Conservation (phyloP, 1,284 basidiomycete species). For the Sporisorium iseilematis-ciliati region DNA sequence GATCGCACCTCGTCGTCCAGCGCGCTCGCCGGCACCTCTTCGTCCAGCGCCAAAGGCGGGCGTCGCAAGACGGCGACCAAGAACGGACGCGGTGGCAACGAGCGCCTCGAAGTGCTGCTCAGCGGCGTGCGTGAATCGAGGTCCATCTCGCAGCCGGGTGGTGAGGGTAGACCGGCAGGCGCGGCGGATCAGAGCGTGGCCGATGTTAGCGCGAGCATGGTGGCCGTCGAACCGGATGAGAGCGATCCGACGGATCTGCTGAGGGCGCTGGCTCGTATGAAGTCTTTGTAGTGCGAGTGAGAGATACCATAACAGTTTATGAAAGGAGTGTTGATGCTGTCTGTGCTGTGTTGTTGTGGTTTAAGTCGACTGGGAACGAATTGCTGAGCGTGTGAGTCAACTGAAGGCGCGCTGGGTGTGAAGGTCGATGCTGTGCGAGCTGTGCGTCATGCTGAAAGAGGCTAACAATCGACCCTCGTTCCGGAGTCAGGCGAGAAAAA, state of each 20-base stretch:
- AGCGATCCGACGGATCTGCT: constrained; percentile 53
- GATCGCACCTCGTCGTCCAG: constrained; percentile 45
- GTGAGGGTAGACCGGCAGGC: constrained; percentile 4
- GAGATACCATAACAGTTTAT: constrained; percentile 2
- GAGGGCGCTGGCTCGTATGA: constrained; percentile 42
- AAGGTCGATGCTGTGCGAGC: too few relatives aligned
- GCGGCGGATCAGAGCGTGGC: constrained; percentile 25
- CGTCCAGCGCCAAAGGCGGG: constrained; percentile 29
- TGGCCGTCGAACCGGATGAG: constrained; percentile 45
- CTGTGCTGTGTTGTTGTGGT: too few relatives aligned
- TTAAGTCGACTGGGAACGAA: too few relatives aligned
- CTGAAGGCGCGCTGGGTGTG: too few relatives aligned
- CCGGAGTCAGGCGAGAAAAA: background rate
- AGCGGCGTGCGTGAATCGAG: constrained; percentile 52
- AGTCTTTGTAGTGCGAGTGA: background rate
- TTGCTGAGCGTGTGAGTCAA: too few relatives aligned
- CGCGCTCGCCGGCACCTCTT: constrained; percentile 34
- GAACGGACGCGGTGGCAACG: constrained; percentile 24
- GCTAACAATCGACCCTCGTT: background rate
- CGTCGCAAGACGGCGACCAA: constrained; percentile 30
- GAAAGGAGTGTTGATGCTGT: background rate
- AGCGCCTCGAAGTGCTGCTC: constrained; percentile 48
- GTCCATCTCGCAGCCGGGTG: constrained; percentile 15
- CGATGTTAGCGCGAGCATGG: constrained; percentile 33
- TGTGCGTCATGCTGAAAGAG: too few relatives aligned